Conservation (phyloP, 768 basidiomycete genomes). For the Suillus decipiens region DNA sequence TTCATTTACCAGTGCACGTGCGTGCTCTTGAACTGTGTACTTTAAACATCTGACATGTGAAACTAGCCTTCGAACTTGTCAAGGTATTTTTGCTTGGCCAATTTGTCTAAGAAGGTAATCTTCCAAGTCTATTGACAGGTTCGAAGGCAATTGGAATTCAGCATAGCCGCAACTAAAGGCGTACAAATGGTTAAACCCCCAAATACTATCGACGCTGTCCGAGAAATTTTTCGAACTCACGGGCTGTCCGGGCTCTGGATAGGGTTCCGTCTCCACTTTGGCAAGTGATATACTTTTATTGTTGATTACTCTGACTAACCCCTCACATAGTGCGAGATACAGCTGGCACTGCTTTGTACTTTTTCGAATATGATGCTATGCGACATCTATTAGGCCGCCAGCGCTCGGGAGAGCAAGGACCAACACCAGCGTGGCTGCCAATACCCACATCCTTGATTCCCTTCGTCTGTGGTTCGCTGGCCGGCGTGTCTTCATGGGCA, state of each 20-base stretch:
- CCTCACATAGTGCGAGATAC: constrained; percentile 76
- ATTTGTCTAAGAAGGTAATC: constrained; percentile 2
- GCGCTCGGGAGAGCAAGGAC: constrained; percentile 77
- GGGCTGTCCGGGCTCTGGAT: constrained; percentile 74
- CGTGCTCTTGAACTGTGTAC: constrained; percentile 35
- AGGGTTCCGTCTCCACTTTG: constrained; percentile 85
- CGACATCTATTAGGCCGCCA: constrained; percentile 81
- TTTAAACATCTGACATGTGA: constrained; percentile 19
- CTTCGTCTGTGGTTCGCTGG: constrained; percentile 87
- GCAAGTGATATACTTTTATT: constrained; percentile 42
- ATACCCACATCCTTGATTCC: constrained; percentile 79
- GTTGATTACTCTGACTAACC: not conserved
- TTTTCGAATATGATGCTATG: constrained; percentile 92
- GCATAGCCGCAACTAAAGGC: constrained; percentile 83
- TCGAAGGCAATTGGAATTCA: constrained; percentile 88
- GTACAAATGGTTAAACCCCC: constrained; percentile 73
- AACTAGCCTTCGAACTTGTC: constrained; percentile 86
- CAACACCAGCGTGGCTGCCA: constrained; percentile 84
- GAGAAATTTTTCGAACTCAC: constrained; percentile 67
- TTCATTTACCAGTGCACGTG: constrained; percentile 86
- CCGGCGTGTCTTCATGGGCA: constrained; percentile 89
- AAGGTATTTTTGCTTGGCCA: constrained; percentile 56
- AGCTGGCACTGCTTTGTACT: constrained; percentile 86
- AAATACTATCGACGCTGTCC: constrained; percentile 74
- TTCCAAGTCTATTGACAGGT: constrained; percentile 49